phyloP scores from a whole-genome alignment of 768 basidiomycete genomes.

The Melanogaster broomeanus region DNA sequence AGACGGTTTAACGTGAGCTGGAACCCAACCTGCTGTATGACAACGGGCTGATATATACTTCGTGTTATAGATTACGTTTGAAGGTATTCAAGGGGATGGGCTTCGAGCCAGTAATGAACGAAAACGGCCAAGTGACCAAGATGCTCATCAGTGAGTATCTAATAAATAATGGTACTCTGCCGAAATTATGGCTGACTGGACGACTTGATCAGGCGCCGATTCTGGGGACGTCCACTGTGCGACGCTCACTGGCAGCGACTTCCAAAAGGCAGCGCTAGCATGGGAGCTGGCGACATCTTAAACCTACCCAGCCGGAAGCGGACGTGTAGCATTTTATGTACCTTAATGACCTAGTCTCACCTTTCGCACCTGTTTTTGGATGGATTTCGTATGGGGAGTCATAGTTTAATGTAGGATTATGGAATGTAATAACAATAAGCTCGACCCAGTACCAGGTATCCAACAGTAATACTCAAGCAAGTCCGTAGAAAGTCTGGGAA shows the following conservation, averaged over 20 bases:
- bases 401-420: constrained; percentile 1
- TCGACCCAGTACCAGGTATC: constrained; percentile 1
- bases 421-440: constrained; percentile 9
- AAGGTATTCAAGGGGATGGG: constrained; percentile 72
- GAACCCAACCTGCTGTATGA: background rate
- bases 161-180: background rate
- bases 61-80: constrained; percentile 58
- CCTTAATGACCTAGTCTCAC: background rate
- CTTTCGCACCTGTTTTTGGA: background rate
- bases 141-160: constrained; percentile 67
- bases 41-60: constrained; percentile 1
- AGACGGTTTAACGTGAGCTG: constrained; percentile 64
- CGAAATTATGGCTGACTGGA: background rate
- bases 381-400: background rate
- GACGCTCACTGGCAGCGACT: constrained; percentile 27
- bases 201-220: constrained; percentile 41
- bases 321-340: background rate
- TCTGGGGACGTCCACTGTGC: constrained; percentile 43
- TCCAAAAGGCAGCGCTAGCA: constrained; percentile 30
- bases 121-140: constrained; percentile 50
- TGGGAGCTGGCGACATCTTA: constrained; percentile 40
- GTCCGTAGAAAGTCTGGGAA: constrained; percentile 10
- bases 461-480: constrained; percentile 4
- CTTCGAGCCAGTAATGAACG: constrained; percentile 64
- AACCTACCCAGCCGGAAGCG: background rate